These are phyloP conservation scores for Botryosphaeria dothidea DNA, from an alignment of 2,329 filamentous ascomycete genomes.

Conservation along the genomic window DNA sequence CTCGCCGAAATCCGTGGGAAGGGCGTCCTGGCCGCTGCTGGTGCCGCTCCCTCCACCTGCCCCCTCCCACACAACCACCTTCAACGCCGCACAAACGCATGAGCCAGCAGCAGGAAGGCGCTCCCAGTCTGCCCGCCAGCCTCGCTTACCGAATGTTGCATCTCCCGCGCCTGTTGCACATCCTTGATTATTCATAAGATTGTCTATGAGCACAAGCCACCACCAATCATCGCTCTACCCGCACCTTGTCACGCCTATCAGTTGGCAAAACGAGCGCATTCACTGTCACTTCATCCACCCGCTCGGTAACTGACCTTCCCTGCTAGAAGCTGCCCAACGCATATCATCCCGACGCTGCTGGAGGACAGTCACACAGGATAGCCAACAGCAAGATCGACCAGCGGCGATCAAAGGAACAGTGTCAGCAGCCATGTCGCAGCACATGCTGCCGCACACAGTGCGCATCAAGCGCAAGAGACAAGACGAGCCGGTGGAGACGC, in stretches of 20 bases:
- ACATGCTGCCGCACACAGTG: conserved; percentile 19
- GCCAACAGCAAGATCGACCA: not conserved
- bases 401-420: not conserved
- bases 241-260: not conserved
- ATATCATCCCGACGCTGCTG: not conserved
- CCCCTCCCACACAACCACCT: not conserved
- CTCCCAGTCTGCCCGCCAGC: not conserved
- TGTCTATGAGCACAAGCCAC: not conserved
- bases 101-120: not conserved
- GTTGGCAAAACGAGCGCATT: not conserved
- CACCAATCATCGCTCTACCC: not conserved
- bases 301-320: conserved; percentile 2
- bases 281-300: not conserved
- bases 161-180: not conserved
- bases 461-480: conserved; percentile 56
- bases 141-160: not conserved
- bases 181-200: not conserved
- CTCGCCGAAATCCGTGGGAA: not conserved
- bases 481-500: conserved; percentile 57
- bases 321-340: not conserved
- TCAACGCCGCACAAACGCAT: not conserved
- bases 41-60: not conserved
- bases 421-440: conserved; percentile 16
- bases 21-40: not conserved
- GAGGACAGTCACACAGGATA: not conserved